Evolutionary conservation across 345 rosid genomes (phyloP).

Genomic region (Anacardium occidentale): DNA sequence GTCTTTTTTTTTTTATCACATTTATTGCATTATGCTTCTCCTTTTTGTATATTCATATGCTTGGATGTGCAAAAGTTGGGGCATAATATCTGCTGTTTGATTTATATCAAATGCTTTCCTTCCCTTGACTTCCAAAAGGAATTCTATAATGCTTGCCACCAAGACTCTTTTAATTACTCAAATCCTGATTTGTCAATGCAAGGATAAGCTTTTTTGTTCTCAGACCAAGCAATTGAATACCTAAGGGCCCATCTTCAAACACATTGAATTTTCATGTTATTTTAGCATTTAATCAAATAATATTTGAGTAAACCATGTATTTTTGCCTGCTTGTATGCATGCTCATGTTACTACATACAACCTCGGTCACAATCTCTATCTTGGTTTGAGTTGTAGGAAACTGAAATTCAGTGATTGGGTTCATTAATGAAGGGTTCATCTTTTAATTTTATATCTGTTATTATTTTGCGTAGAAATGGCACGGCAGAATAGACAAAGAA

Average conservation of each 20-base stretch:
- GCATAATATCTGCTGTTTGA: neutral
- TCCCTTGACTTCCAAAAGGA: neutral
- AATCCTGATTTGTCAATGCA: slow-evolving; percentile 8
- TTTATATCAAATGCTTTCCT: neutral
- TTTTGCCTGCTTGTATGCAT: neutral
- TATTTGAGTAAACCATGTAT: neutral
- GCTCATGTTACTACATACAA: neutral
- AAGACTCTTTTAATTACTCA: neutral
- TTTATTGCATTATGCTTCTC: neutral
- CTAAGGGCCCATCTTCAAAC: neutral
- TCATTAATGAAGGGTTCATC: neutral
- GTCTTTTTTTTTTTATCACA: neutral
- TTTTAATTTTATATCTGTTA: slow-evolving; percentile 8
- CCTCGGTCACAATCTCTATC: neutral
- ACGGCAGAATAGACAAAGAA: slow-evolving; percentile 47
- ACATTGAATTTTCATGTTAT: no score
- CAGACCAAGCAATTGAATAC: neutral
- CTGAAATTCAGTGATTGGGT: neutral
- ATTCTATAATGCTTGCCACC: neutral
- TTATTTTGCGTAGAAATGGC: slow-evolving; percentile 45
- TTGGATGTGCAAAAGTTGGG: neutral
- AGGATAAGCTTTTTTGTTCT: neutral
- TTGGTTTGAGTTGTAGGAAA: neutral
- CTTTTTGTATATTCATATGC: neutral
- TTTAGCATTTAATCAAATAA: neutral